These are phyloP conservation scores for Pulveroboletus ravenelii DNA, from an alignment of 768 basidiomycete species.

Conservation along the genomic window DNA sequence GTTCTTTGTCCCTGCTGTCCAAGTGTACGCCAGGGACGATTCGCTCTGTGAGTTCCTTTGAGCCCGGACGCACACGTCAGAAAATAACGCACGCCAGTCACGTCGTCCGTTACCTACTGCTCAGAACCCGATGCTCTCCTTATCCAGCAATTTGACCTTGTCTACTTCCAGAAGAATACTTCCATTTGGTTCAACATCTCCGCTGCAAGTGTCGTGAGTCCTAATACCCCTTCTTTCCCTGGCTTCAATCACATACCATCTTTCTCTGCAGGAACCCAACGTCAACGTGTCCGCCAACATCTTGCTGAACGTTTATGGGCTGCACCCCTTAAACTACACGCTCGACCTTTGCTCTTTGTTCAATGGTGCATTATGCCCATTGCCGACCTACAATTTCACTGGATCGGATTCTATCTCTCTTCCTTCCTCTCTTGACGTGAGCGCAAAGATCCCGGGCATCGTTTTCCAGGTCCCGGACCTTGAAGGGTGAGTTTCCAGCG, in stretches of 20 bases:
- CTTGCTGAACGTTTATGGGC: slow-evolving; percentile 84
- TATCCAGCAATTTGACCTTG: slow-evolving; percentile 71
- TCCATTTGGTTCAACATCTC: slow-evolving; percentile 83
- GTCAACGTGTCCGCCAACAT: slow-evolving; percentile 81
- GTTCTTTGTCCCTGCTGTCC: slow-evolving; percentile 35
- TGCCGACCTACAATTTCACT: slow-evolving; percentile 82
- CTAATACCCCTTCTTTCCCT: not conserved
- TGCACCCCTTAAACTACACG: slow-evolving; percentile 77
- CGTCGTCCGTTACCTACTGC: slow-evolving; percentile 87
- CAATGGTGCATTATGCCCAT: slow-evolving; percentile 75
- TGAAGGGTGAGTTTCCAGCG: slow-evolving; percentile 48
- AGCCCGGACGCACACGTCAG: not conserved
- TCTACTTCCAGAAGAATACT: slow-evolving; percentile 63
- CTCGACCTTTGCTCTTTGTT: slow-evolving; percentile 80
- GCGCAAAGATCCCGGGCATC: slow-evolving; percentile 62
- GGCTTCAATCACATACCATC: slow-evolving; percentile 12
- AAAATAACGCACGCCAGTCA: slow-evolving; percentile 44
- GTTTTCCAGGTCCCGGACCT: slow-evolving; percentile 88
- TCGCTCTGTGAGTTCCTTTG: slow-evolving; percentile 51
- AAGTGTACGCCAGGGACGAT: slow-evolving; percentile 47
- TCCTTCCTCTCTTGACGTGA: slow-evolving; percentile 53
- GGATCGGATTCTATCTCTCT: slow-evolving; percentile 68
- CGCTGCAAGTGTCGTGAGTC: slow-evolving; percentile 78
- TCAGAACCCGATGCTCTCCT: slow-evolving; percentile 74
- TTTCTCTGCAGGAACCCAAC: slow-evolving; percentile 51